Evolutionary conservation across 768 basidiomycete species (phyloP).

Genomic region (Russula abietina): DNA sequence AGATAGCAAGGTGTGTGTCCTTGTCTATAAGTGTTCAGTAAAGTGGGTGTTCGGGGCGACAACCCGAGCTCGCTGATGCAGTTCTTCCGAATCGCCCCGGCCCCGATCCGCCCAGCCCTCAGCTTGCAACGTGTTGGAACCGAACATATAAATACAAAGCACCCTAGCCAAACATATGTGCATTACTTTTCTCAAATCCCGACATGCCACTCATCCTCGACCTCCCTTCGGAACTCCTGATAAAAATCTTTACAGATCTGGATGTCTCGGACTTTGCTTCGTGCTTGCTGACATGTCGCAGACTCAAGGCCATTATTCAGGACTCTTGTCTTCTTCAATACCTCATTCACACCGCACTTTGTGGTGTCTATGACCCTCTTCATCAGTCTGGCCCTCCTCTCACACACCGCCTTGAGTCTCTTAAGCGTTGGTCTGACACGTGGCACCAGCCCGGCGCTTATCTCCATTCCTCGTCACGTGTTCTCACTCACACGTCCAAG

Average conservation of each 20-base stretch:
- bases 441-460: neutral
- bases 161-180: neutral
- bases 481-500: neutral
- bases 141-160: neutral
- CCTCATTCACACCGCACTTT: neutral
- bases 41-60: no score
- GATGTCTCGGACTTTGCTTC: neutral
- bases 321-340: constrained; percentile 4
- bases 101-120: no score
- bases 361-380: constrained; percentile 1
- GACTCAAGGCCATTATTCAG: neutral
- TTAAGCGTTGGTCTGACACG: neutral
- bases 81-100: neutral
- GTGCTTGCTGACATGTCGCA: constrained; percentile 2
- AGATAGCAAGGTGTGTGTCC: neutral
- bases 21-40: neutral
- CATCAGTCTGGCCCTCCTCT: neutral
- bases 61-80: neutral
- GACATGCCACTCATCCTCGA: constrained; percentile 2
- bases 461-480: neutral
- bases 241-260: neutral
- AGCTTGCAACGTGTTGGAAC: neutral
- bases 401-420: neutral
- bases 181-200: neutral
- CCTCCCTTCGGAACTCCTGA: constrained; percentile 9